Conservation (phyloP, 352 stramenopile species). For the Globisporangium okanoganense region DNA sequence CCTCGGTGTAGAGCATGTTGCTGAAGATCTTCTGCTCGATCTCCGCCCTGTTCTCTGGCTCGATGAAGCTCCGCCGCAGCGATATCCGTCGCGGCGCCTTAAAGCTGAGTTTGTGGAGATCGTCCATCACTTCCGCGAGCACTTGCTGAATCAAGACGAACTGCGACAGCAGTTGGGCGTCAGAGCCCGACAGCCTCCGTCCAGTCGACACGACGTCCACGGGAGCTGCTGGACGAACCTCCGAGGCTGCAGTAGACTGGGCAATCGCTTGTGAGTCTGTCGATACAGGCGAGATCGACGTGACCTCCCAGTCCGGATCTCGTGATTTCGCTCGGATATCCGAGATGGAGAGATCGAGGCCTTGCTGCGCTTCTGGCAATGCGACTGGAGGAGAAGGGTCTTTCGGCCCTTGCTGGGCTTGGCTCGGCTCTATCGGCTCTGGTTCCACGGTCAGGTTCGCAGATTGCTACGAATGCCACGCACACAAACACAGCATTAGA, state of each 20-base stretch:
- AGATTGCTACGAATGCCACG: neutral
- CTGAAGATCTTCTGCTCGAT: conserved; percentile 29
- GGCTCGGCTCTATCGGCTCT: neutral
- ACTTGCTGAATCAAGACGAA: conserved; percentile 9
- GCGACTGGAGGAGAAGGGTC: neutral
- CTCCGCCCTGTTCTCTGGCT: conserved; percentile 4
- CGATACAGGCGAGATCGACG: neutral
- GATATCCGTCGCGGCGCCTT: conserved; percentile 7
- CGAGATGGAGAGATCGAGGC: neutral
- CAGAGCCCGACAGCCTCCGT: neutral
- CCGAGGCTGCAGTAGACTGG: neutral
- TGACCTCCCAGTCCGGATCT: neutral
- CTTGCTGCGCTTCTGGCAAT: neutral
- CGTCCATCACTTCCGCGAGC: neutral
- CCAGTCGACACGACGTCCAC: neutral
- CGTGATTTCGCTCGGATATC: neutral
- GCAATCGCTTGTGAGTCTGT: neutral
- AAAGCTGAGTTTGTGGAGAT: conserved; percentile 8
- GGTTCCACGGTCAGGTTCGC: conserved; percentile 6
- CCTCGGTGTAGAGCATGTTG: conserved; percentile 42
- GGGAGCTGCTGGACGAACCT: neutral
- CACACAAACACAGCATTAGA: neutral
- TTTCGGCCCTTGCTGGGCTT: neutral
- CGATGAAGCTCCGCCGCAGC: neutral
- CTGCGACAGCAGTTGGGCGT: neutral